phyloP scores from a whole-genome alignment of 352 stramenopile genomes.

The Elongisporangium anandrum region DNA sequence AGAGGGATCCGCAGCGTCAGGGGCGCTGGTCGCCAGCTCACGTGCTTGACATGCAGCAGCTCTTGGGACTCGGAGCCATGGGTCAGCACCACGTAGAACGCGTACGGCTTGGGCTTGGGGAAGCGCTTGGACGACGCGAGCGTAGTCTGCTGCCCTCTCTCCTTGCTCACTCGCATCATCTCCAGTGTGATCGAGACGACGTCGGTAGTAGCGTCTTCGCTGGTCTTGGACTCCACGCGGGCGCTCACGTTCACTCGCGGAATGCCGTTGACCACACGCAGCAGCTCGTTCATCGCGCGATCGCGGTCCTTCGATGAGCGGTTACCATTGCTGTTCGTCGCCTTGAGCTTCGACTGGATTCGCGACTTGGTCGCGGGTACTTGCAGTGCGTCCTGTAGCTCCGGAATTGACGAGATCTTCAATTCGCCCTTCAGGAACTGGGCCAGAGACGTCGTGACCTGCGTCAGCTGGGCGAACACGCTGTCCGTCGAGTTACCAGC shows the following conservation, averaged over 20 bases:
- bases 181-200: slow-evolving; percentile 27
- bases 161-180: slow-evolving; percentile 27
- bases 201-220: background rate
- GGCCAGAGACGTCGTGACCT: slow-evolving; percentile 24
- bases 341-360: slow-evolving; percentile 5
- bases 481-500: background rate
- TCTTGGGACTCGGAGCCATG: slow-evolving; percentile 11
- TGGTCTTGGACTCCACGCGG: slow-evolving; percentile 17
- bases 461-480: slow-evolving; percentile 43
- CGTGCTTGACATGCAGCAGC: slow-evolving; percentile 58
- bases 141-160: slow-evolving; percentile 15
- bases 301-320: background rate
- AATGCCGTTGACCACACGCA: slow-evolving; percentile 35
- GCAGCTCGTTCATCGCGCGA: slow-evolving; percentile 28
- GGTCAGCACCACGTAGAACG: slow-evolving; percentile 65
- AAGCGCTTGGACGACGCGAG: slow-evolving; percentile 38
- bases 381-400: slow-evolving; percentile 28
- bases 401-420: slow-evolving; percentile 20
- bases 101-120: slow-evolving; percentile 65
- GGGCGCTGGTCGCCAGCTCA: slow-evolving; percentile 40
- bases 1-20: slow-evolving; percentile 5
- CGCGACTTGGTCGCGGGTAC: slow-evolving; percentile 24
- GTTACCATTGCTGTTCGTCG: slow-evolving; percentile 3
- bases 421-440: slow-evolving; percentile 22
- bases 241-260: slow-evolving; percentile 32